These are phyloP conservation scores for Ophiostoma sp. DNA, from an alignment of 2,329 filamentous ascomycete species.

Conservation along the genomic window DNA sequence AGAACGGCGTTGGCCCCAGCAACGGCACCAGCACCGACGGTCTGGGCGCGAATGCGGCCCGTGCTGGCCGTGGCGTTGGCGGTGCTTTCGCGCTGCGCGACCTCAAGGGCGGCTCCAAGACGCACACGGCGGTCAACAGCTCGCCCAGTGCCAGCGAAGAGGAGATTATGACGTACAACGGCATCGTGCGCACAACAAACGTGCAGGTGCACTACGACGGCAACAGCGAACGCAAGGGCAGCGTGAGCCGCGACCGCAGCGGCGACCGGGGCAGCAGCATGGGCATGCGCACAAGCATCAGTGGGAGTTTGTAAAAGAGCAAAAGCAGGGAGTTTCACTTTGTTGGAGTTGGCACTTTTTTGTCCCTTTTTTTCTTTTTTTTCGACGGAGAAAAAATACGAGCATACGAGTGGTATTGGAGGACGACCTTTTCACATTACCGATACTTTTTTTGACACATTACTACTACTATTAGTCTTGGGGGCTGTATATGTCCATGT, in stretches of 20 bases:
- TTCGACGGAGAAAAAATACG: neutral
- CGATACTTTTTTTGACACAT: neutral
- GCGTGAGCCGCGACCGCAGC: slow-evolving; percentile 22
- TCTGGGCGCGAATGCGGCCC: neutral
- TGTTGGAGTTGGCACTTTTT: neutral
- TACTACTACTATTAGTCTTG: neutral
- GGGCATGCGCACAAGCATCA: slow-evolving; percentile 26
- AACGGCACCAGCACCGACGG: slow-evolving; percentile 8
- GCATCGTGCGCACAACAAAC: slow-evolving; percentile 42
- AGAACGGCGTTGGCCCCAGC: neutral
- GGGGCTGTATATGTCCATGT: neutral
- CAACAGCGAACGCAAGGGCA: slow-evolving; percentile 24
- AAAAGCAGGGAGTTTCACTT: neutral
- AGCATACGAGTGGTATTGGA: slow-evolving; percentile 9
- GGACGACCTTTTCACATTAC: neutral
- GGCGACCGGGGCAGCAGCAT: slow-evolving; percentile 24
- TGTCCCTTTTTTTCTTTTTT: neutral
- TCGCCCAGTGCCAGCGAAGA: slow-evolving; percentile 41
- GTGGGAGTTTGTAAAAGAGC: slow-evolving; percentile 19
- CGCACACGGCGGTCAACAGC: slow-evolving; percentile 39
- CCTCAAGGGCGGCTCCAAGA: slow-evolving; percentile 32
- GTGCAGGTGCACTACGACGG: slow-evolving; percentile 32
- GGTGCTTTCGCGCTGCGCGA: slow-evolving; percentile 33
- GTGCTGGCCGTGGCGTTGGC: slow-evolving; percentile 9
- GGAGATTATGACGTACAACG: slow-evolving; percentile 44